These are phyloP conservation scores for Histomonas meleagridis DNA, from an alignment of 208 protist species.

Conservation along the genomic window DNA sequence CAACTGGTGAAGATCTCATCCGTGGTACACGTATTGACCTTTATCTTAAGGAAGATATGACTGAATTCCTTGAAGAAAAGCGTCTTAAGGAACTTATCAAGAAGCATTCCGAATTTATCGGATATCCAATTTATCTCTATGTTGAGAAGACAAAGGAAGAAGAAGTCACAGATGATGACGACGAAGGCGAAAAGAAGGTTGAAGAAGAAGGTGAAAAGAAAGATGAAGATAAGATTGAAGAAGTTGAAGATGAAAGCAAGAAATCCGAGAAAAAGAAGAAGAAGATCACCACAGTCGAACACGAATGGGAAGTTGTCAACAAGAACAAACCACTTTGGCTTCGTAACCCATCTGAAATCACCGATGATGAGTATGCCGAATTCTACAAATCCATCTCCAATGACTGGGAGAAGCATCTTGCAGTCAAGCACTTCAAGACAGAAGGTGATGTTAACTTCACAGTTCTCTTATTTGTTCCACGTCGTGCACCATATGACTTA, in stretches of 20 bases:
- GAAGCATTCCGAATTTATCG: slow-evolving; percentile 97
- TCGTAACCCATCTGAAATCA: slow-evolving; percentile 76
- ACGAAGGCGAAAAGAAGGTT: slow-evolving; percentile 5
- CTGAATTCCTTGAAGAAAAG: slow-evolving; percentile 78
- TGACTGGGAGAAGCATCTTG: slow-evolving; percentile 87
- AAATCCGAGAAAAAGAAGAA: slow-evolving; percentile 53
- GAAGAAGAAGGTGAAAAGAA: too few relatives aligned
- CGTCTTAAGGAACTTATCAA: slow-evolving; percentile 88
- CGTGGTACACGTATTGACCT: slow-evolving; percentile 87
- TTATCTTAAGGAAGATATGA: slow-evolving; percentile 73
- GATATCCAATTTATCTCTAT: slow-evolving; percentile 82
- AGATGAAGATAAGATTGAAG: slow-evolving; percentile 48
- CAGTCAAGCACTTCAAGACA: slow-evolving; percentile 87
- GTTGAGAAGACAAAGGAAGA: slow-evolving; percentile 36
- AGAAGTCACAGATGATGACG: slow-evolving; percentile 36
- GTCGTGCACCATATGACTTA: slow-evolving; percentile 85
- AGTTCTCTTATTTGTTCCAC: slow-evolving; percentile 81
- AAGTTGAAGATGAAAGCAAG: slow-evolving; percentile 46
- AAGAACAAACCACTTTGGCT: slow-evolving; percentile 94
- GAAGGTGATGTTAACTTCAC: slow-evolving; percentile 89
- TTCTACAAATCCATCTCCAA: slow-evolving; percentile 95
- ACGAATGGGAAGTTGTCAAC: slow-evolving; percentile 87
- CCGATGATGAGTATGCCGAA: slow-evolving; percentile 86
- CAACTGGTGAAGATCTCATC: slow-evolving; percentile 61
- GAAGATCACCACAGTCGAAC: slow-evolving; percentile 46